Percentiles rank a stretch among this genome's conserved stretches.
These are phyloP conservation scores for Talaromyces sp. DNA, from an alignment of 2,329 filamentous ascomycete genomes.

Conservation along the genomic window DNA sequence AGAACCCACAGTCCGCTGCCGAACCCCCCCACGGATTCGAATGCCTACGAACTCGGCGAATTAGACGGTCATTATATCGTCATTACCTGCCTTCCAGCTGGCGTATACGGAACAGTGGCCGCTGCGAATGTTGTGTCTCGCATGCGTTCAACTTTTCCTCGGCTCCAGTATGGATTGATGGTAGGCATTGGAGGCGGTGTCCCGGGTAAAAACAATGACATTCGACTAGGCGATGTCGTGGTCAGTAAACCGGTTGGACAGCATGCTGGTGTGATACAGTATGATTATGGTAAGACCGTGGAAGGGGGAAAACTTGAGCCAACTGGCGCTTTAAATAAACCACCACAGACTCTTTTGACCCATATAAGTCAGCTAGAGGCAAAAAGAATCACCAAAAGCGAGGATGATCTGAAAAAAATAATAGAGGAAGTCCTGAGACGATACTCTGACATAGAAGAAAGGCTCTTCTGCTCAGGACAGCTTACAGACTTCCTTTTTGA, in stretches of 20 bases:
- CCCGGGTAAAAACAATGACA: slow-evolving; percentile 20
- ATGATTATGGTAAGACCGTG: slow-evolving; percentile 7
- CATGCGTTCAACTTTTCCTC: slow-evolving; percentile 22
- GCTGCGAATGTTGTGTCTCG: slow-evolving; percentile 19
- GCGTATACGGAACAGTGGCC: slow-evolving; percentile 16
- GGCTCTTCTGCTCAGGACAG: background rate
- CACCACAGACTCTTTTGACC: slow-evolving; percentile 6
- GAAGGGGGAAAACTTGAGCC: background rate
- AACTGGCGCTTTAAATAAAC: background rate
- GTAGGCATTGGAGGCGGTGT: slow-evolving; percentile 13
- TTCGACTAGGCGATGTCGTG: slow-evolving; percentile 24
- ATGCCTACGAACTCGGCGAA: slow-evolving; percentile 21
- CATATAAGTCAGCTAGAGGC: slow-evolving; percentile 10
- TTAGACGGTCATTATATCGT: slow-evolving; percentile 21
- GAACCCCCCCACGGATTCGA: slow-evolving; percentile 6
- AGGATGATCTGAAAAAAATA: background rate
- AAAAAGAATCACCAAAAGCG: background rate
- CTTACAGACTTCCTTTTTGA: background rate
- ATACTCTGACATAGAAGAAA: background rate
- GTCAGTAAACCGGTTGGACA: slow-evolving; percentile 20
- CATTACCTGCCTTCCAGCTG: slow-evolving; percentile 19
- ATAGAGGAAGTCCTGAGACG: background rate
- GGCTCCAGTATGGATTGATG: slow-evolving; percentile 21
- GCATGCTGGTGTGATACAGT: slow-evolving; percentile 19
- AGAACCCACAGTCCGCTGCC: slow-evolving; percentile 1